These are phyloP conservation scores for Xylaria bambusicola DNA, from an alignment of 495 filamentous ascomycete genomes.

Conservation along the genomic window DNA sequence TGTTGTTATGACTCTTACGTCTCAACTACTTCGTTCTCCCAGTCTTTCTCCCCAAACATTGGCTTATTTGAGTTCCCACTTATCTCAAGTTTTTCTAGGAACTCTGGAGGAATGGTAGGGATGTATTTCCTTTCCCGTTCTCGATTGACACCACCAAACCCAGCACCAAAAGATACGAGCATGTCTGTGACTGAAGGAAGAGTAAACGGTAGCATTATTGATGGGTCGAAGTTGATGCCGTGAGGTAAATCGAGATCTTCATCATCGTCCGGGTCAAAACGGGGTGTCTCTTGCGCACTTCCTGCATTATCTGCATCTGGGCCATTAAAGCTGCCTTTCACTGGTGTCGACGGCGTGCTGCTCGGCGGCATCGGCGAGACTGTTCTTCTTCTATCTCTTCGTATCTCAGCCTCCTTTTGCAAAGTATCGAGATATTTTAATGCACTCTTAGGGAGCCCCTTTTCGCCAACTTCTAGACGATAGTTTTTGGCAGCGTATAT, in stretches of 20 bases:
- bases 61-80: constrained; percentile 35
- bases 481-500: constrained; percentile 92
- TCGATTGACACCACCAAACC: constrained; percentile 87
- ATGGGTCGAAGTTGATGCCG: constrained; percentile 79
- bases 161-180: constrained; percentile 91
- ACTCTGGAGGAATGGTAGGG: constrained; percentile 93
- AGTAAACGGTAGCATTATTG: constrained; percentile 90
- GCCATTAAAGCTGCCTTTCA: constrained; percentile 36
- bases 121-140: constrained; percentile 94
- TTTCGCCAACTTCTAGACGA: constrained; percentile 92
- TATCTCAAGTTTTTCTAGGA: constrained; percentile 84
- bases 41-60: constrained; percentile 51
- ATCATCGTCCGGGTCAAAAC: constrained; percentile 43
- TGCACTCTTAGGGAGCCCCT: constrained; percentile 79
- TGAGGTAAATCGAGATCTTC: constrained; percentile 66
- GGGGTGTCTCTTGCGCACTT: constrained; percentile 34
- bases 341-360: constrained; percentile 44
- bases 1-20: constrained; percentile 15
- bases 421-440: constrained; percentile 81
- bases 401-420: constrained; percentile 68
- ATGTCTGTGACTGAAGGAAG: constrained; percentile 96
- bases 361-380: constrained; percentile 36
- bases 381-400: constrained; percentile 51
- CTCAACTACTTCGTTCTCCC: constrained; percentile 52
- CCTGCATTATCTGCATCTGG: constrained; percentile 33